Conservation (phyloP, 805 yeast species). For the Metschnikowia koreensis region DNA sequence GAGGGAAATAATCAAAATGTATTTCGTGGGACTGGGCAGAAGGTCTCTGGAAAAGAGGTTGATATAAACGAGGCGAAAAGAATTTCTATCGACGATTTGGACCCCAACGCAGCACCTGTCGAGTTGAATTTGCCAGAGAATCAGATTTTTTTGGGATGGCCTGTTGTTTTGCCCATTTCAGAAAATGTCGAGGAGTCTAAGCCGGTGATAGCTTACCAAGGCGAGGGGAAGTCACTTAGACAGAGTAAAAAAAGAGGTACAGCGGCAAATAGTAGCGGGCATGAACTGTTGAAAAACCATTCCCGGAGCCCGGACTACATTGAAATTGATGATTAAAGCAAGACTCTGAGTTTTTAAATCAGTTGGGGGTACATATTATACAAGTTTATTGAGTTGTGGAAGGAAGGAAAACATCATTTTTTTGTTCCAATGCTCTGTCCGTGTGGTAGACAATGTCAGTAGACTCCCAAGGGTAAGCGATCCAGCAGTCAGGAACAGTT, state of each 20-base stretch:
- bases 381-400: conserved; percentile 23
- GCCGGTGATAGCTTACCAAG: conserved; percentile 40
- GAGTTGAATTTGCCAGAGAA: conserved; percentile 77
- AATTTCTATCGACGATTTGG: conserved; percentile 43
- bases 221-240: conserved; percentile 76
- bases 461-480: conserved; percentile 91
- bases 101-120: conserved; percentile 62
- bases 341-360: not conserved
- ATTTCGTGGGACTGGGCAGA: conserved; percentile 66
- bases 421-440: conserved; percentile 60
- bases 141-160: conserved; percentile 91
- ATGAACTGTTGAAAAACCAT: conserved; percentile 59
- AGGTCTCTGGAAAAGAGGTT: conserved; percentile 59
- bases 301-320: conserved; percentile 75
- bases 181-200: conserved; percentile 28
- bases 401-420: conserved; percentile 56
- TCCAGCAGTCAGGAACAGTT: conserved; percentile 77
- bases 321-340: conserved; percentile 56
- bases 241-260: conserved; percentile 70
- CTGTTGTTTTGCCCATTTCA: conserved; percentile 51
- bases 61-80: conserved; percentile 18
- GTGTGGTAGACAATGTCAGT: conserved; percentile 78
- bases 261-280: conserved; percentile 29
- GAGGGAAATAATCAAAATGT: conserved; percentile 25
- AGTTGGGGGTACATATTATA: conserved; percentile 1